phyloP scores from a whole-genome alignment of 352 stramenopile genomes.

The Peronospora farinosa region DNA sequence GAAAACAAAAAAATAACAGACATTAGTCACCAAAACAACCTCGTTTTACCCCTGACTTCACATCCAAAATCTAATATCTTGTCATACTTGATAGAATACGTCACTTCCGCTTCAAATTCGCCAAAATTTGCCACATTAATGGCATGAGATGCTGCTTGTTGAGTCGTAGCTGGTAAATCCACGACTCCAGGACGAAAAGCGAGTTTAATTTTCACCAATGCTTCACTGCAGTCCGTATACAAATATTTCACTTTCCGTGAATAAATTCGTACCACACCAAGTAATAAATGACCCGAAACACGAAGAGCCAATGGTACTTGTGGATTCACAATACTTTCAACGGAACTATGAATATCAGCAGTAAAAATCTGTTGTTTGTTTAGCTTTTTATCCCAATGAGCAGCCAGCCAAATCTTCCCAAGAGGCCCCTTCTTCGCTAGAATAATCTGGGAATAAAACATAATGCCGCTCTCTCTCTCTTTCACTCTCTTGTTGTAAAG shows the following conservation, averaged over 20 bases:
- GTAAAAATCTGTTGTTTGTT: constrained; percentile 97
- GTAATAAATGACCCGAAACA: constrained; percentile 95
- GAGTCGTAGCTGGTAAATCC: constrained; percentile 56
- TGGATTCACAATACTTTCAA: constrained; percentile 95
- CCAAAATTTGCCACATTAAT: constrained; percentile 86
- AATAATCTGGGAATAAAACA: constrained; percentile 99
- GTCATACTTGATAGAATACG: constrained; percentile 80
- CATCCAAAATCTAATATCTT: neutral
- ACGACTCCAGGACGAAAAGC: constrained; percentile 86
- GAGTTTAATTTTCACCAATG: constrained; percentile 98
- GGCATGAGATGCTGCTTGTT: constrained; percentile 58
- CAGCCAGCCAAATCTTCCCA: constrained; percentile 98
- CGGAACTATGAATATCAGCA: constrained; percentile 94
- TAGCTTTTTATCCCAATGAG: constrained; percentile 99
- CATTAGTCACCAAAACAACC: neutral
- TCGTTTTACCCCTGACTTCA: no score
- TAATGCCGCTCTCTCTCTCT: constrained; percentile 39
- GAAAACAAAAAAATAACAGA: constrained; percentile 3
- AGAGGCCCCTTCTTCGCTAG: constrained; percentile 98
- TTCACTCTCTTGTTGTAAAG: no score
- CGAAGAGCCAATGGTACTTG: constrained; percentile 94
- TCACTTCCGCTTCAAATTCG: constrained; percentile 80
- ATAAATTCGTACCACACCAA: constrained; percentile 99
- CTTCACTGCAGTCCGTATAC: constrained; percentile 97
- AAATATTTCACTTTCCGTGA: constrained; percentile 97